Conservation (phyloP, 768 basidiomycete species). For the Trametes gibbosa region DNA sequence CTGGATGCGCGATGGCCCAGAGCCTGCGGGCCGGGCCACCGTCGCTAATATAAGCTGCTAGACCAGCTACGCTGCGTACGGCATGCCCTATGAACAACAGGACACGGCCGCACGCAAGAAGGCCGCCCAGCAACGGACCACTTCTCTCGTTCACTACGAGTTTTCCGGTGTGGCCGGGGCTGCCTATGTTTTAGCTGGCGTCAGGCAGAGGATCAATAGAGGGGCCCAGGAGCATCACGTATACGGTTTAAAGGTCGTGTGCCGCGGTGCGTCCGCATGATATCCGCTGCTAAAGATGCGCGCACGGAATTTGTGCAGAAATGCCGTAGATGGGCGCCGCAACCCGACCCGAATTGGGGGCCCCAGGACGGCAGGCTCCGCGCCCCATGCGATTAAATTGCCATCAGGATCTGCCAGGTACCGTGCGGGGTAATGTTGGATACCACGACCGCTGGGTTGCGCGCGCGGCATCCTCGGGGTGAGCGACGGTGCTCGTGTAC, state of each 20-base stretch:
- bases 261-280: background rate
- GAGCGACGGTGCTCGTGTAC: too few species aligned
- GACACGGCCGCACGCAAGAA: background rate
- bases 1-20: background rate
- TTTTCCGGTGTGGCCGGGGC: background rate
- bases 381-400: too few species aligned
- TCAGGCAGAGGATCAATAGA: background rate
- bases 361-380: too few species aligned
- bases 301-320: constrained; percentile 3
- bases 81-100: too few species aligned
- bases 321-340: constrained; percentile 4
- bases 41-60: too few species aligned
- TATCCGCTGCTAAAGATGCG: background rate
- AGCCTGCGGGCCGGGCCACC: background rate
- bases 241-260: background rate
- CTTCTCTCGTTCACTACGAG: background rate
- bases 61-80: too few species aligned
- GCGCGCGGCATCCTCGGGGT: too few species aligned
- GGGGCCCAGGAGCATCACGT: background rate
- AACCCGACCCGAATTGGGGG: background rate
- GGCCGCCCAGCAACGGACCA: too few species aligned
- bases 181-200: background rate
- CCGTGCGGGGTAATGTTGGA: too few species aligned
- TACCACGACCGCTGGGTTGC: too few species aligned
- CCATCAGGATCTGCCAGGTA: too few species aligned